These are phyloP conservation scores for Phlebiopsis flavidoalba DNA, from an alignment of 768 basidiomycete species.

Conservation along the genomic window DNA sequence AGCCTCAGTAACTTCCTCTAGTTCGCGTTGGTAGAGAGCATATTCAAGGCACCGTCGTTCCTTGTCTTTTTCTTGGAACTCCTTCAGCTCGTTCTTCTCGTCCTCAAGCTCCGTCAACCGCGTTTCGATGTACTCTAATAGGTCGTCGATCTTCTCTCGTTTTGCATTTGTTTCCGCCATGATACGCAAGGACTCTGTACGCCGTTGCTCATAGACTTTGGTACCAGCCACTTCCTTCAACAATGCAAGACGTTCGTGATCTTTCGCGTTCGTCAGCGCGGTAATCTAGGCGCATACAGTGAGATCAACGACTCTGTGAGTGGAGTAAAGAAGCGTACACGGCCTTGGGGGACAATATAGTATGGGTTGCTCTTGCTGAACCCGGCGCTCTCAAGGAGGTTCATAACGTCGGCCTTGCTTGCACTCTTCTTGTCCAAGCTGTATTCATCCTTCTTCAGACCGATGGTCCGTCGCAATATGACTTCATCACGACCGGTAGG, in stretches of 20 bases:
- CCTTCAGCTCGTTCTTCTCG: slow-evolving; percentile 96
- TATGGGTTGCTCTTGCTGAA: slow-evolving; percentile 99
- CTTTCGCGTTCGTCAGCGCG: slow-evolving; percentile 93
- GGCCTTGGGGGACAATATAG: slow-evolving; percentile 97
- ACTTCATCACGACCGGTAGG: slow-evolving; percentile 88
- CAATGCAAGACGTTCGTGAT: slow-evolving; percentile 88
- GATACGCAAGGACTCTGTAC: slow-evolving; percentile 88
- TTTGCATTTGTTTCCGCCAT: slow-evolving; percentile 97
- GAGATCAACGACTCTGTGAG: background rate
- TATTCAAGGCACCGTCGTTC: slow-evolving; percentile 94
- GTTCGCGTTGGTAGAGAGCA: slow-evolving; percentile 85
- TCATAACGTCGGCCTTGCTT: slow-evolving; percentile 97
- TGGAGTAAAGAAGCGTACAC: slow-evolving; percentile 49
- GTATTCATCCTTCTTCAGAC: slow-evolving; percentile 98
- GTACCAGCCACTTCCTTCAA: slow-evolving; percentile 98
- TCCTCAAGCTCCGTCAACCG: slow-evolving; percentile 90
- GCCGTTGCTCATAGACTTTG: slow-evolving; percentile 94
- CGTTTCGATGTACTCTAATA: slow-evolving; percentile 87
- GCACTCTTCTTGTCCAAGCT: slow-evolving; percentile 93
- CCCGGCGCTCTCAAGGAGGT: slow-evolving; percentile 91
- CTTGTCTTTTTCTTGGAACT: slow-evolving; percentile 94
- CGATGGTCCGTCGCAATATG: slow-evolving; percentile 88
- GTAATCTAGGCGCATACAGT: slow-evolving; percentile 61
- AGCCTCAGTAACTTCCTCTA: slow-evolving; percentile 83
- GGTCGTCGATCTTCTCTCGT: slow-evolving; percentile 83